These are phyloP conservation scores for Durotheca rogersii DNA, from an alignment of 495 filamentous ascomycete genomes.

Conservation along the genomic window DNA sequence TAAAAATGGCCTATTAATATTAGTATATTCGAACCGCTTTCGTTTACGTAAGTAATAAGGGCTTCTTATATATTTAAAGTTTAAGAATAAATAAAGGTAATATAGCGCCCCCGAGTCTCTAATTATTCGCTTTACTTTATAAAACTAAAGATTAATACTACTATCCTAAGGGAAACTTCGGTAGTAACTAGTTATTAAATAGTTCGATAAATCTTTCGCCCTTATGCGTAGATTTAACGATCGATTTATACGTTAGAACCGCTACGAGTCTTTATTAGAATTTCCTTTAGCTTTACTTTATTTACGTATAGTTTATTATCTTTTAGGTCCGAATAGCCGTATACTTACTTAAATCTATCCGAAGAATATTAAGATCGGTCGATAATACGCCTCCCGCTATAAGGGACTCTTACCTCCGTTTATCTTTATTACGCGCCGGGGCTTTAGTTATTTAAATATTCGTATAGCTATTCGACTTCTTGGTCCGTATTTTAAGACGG, in stretches of 20 bases:
- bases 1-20: conserved; percentile 68
- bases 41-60: conserved; percentile 69
- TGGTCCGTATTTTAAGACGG: conserved; percentile 74
- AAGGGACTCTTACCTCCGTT: conserved; percentile 51
- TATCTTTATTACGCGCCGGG: conserved; percentile 68
- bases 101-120: conserved; percentile 72
- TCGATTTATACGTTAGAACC: conserved; percentile 76
- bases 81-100: conserved; percentile 74
- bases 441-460: conserved; percentile 71
- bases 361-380: conserved; percentile 73
- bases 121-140: conserved; percentile 80
- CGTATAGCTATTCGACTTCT: conserved; percentile 70
- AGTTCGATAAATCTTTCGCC: conserved; percentile 67
- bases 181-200: conserved; percentile 69
- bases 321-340: conserved; percentile 73
- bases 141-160: conserved; percentile 72
- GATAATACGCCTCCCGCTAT: conserved; percentile 66
- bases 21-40: conserved; percentile 67
- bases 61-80: conserved; percentile 78
- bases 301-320: conserved; percentile 69
- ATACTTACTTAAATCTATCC: conserved; percentile 77
- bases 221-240: conserved; percentile 65
- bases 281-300: conserved; percentile 78
- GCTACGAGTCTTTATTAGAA: conserved; percentile 71
- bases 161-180: conserved; percentile 77